These are phyloP conservation scores for Cucurbita ficifolia DNA, from an alignment of 306 rosid species.

Conservation along the genomic window DNA sequence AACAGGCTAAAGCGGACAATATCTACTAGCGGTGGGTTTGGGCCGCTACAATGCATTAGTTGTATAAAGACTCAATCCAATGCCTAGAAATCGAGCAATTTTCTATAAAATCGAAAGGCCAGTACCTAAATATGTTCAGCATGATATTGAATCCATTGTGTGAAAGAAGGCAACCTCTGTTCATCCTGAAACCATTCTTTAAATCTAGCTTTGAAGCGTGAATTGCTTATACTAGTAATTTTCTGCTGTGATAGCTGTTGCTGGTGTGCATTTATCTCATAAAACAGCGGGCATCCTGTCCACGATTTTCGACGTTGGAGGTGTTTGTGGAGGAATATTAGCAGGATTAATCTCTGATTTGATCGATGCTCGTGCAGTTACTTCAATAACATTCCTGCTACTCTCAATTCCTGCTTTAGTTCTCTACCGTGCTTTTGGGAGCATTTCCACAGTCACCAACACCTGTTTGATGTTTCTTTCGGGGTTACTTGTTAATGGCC, in stretches of 20 bases:
- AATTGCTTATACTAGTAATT: not conserved
- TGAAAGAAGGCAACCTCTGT: not conserved
- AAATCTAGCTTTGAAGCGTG: not conserved
- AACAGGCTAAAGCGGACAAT: too few species aligned
- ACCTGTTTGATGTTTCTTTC: slow-evolving; percentile 56
- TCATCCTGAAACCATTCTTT: not conserved
- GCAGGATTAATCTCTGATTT: slow-evolving; percentile 79
- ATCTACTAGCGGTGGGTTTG: too few species aligned
- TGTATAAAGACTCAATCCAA: not conserved
- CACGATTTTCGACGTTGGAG: slow-evolving; percentile 73
- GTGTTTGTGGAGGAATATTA: slow-evolving; percentile 68
- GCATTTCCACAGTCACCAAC: slow-evolving; percentile 57
- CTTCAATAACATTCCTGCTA: slow-evolving; percentile 53
- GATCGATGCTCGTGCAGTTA: slow-evolving; percentile 77
- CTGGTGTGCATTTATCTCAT: slow-evolving; percentile 59
- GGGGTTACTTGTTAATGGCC: slow-evolving; percentile 43
- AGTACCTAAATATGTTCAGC: not conserved
- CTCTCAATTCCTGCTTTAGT: slow-evolving; percentile 72
- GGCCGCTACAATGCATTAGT: not conserved
- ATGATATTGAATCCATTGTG: not conserved
- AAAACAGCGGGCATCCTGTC: slow-evolving; percentile 84
- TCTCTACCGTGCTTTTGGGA: slow-evolving; percentile 55
- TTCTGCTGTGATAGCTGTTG: slow-evolving; percentile 48
- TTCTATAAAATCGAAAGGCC: not conserved
- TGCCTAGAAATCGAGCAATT: not conserved